Evolutionary conservation across 1,139 yeast genomes (phyloP), one percentile per base, ranked within the genome.

Genomic region (Wickerhamomyces sp.): DNA sequence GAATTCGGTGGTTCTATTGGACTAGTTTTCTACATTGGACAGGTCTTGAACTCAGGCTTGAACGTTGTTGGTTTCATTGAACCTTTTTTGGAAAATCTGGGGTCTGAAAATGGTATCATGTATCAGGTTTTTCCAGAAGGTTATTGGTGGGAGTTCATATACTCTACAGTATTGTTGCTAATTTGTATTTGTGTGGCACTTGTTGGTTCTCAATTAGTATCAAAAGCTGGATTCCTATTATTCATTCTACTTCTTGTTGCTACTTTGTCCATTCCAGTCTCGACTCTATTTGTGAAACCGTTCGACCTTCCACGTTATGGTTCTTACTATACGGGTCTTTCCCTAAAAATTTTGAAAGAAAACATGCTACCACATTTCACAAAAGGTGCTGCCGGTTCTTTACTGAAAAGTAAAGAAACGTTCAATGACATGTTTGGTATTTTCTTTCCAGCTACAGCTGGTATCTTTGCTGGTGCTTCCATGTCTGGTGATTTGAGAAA

Each of bases 391-490:
- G 96, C 95, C 4, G 97, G 97, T 0, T 83, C 95, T 10, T 78
- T 80, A 26, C 62, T 73, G 34, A 67, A 73, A 4, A 66, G 70
- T 0, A 74, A 68, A 16, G 96, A 89, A 57, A 85, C 79, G 2
- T 87, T 89, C 52, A 75, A 80, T 39, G 83, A 85, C 54, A 61
- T 91, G 46, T 91, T 91, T 70, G 97, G 97, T 3, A 85, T 91
- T 35, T 86, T 91, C 57, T 91, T 91, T 64, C 97, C 98, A 12
- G 96, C 98, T 1, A 89, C 97, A 0, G 95, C 97, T 3, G 98
- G 98, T 40, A 89, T 91, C 28, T 83, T 89, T 58, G 97, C 98
- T 1, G 98, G 98, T n/a, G 96, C 97, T 2, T 84, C 95, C 13
- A 91, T 91, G 97, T 87, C 96, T 30, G 97, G 98, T n/a, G 96